Conservation (phyloP, 202 grass and related monocot species). For the Musa balbisiana region DNA sequence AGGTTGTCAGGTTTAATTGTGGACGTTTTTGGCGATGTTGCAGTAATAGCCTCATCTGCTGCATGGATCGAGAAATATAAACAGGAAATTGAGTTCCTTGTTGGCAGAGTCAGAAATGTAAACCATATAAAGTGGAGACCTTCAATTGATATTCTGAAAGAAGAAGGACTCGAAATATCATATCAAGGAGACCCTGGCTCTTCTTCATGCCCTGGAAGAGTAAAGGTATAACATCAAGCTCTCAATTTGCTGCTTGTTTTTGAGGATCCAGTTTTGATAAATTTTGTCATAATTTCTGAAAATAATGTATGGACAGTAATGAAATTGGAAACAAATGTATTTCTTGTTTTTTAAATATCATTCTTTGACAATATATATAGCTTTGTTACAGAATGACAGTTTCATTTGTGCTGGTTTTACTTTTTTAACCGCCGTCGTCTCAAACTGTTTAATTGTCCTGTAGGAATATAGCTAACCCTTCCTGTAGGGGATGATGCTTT, state of each 20-base stretch:
- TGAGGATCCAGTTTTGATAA: background rate
- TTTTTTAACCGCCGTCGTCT: too few species aligned
- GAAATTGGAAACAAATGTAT: background rate
- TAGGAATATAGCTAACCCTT: background rate
- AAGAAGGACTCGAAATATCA: constrained; percentile 76
- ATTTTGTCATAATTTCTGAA: background rate
- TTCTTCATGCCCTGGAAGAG: constrained; percentile 40
- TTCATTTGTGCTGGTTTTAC: too few species aligned
- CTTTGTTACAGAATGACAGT: background rate
- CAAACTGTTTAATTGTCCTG: background rate
- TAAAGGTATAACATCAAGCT: constrained; percentile 44
- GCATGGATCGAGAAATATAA: constrained; percentile 99
- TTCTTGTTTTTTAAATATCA: background rate
- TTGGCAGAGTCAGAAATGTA: constrained; percentile 52
- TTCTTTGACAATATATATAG: background rate
- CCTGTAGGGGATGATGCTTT: background rate
- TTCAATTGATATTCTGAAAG: constrained; percentile 87
- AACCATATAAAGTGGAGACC: constrained; percentile 91
- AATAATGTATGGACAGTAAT: background rate
- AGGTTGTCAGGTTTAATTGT: constrained; percentile 97
- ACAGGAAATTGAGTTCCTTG: constrained; percentile 70
- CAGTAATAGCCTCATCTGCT: constrained; percentile 89
- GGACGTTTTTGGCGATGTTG: constrained; percentile 76
- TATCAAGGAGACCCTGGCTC: constrained; percentile 34
- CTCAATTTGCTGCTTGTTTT: background rate